Base-by-base conservation (phyloP, 306 rosid species). In the Lablab purpureus region DNA sequence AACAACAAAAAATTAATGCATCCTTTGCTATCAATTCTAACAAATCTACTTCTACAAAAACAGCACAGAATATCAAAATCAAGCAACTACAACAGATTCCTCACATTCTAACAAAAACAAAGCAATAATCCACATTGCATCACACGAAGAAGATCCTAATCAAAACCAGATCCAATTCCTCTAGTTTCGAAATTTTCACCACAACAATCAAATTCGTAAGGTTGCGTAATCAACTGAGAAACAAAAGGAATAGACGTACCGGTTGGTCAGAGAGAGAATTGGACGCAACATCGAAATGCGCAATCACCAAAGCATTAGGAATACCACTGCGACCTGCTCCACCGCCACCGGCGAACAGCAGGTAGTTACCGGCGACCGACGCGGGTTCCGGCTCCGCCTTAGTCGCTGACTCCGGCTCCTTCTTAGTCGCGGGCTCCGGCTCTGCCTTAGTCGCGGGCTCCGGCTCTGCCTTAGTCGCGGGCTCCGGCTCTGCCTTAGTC, bases 271-370 rank as follows among this genome's bases (percentile, higher is more conserved):
- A 88, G 59, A 95, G 97, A n/a, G 85, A 70, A 72, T 83, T 68
- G 11, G 96, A 79, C 4, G 80, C 81, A 30, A 37, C 65, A 82
- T 93, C 97, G 74, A 90, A 95, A 41, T 66, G 83, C 28, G 88
- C 67, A 17, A 95, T 76, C 63, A 90, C 37, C 34, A 95, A 51
- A 28, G 97, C 88, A 84, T 95, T 95, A 1, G 90, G 91, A 66
- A 95, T 89, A 21, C 99, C 99, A 67, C 94, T 95, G 67, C 83
- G 81, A 27, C 99, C 96, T 77, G 86, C 94, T 50, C 98, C 99
- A 21, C 98, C 99, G 3, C 99, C 99, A 14, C 99, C 99, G 21
- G 98, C 84, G 47, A 90, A 74, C 1, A 89, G 92, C 1, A 90
- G 68, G 78, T 85, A 85, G 60, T 34, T 80, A n/a, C 80, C 84